Conservation (phyloP, 2,329 filamentous ascomycete genomes). For the Fusarium algeriense region DNA sequence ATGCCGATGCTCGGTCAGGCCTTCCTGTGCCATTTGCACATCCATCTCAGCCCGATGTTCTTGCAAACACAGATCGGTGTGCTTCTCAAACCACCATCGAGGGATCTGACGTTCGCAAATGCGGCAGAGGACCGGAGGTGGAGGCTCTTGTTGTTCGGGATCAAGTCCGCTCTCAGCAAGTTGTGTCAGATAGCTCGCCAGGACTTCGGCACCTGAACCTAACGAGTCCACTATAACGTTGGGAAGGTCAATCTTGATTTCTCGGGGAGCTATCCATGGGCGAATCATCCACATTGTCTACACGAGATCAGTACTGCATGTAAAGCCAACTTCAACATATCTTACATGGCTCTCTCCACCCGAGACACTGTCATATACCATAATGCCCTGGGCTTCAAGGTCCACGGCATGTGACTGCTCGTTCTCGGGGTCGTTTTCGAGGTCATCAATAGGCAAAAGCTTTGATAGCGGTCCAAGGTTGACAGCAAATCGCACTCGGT, state of each 20-base stretch:
- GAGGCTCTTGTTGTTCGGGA: conserved; percentile 80
- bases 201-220: conserved; percentile 92
- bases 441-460: conserved; percentile 62
- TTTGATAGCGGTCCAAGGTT: conserved; percentile 77
- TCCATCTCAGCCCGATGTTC: conserved; percentile 98
- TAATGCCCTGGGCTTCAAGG: conserved; percentile 96
- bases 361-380: conserved; percentile 92
- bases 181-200: conserved; percentile 91
- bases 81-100: conserved; percentile 99
- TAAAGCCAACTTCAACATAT: conserved; percentile 39
- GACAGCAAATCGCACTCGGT: conserved; percentile 85
- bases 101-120: conserved; percentile 98
- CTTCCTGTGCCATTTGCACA: conserved; percentile 95
- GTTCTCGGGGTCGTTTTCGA: conserved; percentile 56
- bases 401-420: conserved; percentile 67
- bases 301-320: conserved; percentile 46
- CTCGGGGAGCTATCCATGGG: conserved; percentile 86
- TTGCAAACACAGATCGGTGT: conserved; percentile 94
- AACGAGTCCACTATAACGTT: conserved; percentile 90
- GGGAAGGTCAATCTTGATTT: conserved; percentile 96
- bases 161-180: conserved; percentile 86
- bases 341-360: conserved; percentile 91
- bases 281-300: conserved; percentile 99
- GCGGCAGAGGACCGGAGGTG: conserved; percentile 90
- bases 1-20: conserved; percentile 90